Percentiles rank a stretch among this genome's conserved stretches.
Evolutionary conservation across 805 yeast genomes (phyloP).

Genomic region (Starmerella apicola): DNA sequence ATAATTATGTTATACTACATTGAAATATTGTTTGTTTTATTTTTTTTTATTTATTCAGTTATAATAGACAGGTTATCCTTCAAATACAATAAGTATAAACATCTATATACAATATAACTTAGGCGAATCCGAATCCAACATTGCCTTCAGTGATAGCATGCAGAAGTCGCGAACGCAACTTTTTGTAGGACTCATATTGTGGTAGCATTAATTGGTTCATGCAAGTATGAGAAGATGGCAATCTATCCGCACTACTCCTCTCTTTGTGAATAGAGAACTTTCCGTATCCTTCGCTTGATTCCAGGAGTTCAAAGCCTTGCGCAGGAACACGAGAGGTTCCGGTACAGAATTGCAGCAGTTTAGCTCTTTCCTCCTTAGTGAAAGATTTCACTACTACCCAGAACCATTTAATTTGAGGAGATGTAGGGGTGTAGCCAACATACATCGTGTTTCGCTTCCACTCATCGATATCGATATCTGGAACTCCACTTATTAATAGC

Average conservation of each 20-base stretch:
- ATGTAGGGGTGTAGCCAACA: slow-evolving; percentile 67
- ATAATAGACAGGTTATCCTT: background rate
- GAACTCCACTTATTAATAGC: slow-evolving; percentile 81
- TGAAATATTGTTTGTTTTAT: too few species aligned
- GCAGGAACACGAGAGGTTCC: slow-evolving; percentile 95
- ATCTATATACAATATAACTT: slow-evolving; percentile 6
- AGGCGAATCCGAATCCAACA: slow-evolving; percentile 89
- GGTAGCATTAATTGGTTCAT: slow-evolving; percentile 92
- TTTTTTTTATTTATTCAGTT: too few species aligned
- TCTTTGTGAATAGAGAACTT: slow-evolving; percentile 84
- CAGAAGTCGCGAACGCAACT: slow-evolving; percentile 64
- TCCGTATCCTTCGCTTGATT: slow-evolving; percentile 75
- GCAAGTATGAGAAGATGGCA: slow-evolving; percentile 95
- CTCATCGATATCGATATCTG: slow-evolving; percentile 90
- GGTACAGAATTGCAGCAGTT: slow-evolving; percentile 85
- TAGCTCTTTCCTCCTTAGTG: slow-evolving; percentile 88
- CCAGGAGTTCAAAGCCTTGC: slow-evolving; percentile 80
- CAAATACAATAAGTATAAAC: background rate
- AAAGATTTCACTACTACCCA: slow-evolving; percentile 97
- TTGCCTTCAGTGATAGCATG: slow-evolving; percentile 88
- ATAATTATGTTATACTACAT: too few species aligned
- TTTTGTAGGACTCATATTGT: slow-evolving; percentile 79
- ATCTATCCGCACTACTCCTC: slow-evolving; percentile 69
- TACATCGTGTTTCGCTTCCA: slow-evolving; percentile 80
- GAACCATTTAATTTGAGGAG: slow-evolving; percentile 87